Evolutionary conservation across 2,329 filamentous ascomycete species (phyloP), one percentile per base, ranked within the genome.

Genomic region (Verruconis gallopava): DNA sequence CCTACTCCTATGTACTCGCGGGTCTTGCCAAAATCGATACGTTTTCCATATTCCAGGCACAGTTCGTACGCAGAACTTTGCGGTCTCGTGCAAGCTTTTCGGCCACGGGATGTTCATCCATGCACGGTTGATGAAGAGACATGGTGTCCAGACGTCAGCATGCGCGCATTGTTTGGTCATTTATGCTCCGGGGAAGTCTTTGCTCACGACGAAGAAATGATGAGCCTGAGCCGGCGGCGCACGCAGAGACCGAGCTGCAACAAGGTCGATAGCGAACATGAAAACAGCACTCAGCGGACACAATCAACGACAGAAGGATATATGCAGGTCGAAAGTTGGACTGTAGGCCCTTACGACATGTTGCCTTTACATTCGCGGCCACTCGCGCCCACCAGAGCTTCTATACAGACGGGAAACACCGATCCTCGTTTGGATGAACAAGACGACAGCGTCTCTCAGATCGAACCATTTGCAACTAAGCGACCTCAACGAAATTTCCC

Each of bases 11-110:
- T 52, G 56, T 0, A 47, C 58, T 6, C 50, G 50, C 40, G 50
- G 51, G 49, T 52, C 22, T 30, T 48, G 15, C 52, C 49, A 6
- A 46, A 43, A 37, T 38, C 33, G 0, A 61, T 62, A 18, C 68
- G 64, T 15, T 95, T 94, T 49, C 84, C 88, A 0, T 95, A 88
- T 54, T 89, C 89, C 0, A 74, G 89, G 1, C 89, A 96, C 58
- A 93, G 89, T 0, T 93, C 85, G 0, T 89, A 91, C 46, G 64
- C 68, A 0, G 89, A 95, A 55, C 70, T 93, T 2, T 81, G 84
- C 48, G 62, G 76, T 41, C 63, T 95, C 1, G 67, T 94, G 1
- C 56, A 66, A 3, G 66, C 68, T 0, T 82, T 95, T 50, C 72
- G 64, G 20, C 86, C 86, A 0, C 74, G 63, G 36, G 85, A 95